phyloP scores from a whole-genome alignment of 441 rosid genomes.

The Biscutella laevigata region DNA sequence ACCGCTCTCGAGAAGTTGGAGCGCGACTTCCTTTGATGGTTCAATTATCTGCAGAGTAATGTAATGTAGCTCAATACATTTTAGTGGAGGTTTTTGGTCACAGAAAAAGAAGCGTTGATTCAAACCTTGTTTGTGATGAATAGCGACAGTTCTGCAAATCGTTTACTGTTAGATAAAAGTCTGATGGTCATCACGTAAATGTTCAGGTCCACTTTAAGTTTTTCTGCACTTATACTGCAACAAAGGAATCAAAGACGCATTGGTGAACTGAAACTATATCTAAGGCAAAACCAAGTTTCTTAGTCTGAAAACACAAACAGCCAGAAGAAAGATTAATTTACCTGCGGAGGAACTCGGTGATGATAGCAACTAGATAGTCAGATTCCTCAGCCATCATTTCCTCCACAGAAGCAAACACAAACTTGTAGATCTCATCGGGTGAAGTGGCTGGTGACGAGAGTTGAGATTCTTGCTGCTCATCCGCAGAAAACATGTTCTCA shows the following conservation, averaged over 20 bases:
- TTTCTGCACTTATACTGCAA: slow-evolving; percentile 67
- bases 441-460: slow-evolving; percentile 73
- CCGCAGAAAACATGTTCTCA: slow-evolving; percentile 40
- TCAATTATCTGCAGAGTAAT: slow-evolving; percentile 58
- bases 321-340: slow-evolving; percentile 20
- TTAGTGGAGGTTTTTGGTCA: not conserved
- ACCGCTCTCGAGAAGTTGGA: slow-evolving; percentile 83
- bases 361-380: slow-evolving; percentile 71
- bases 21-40: slow-evolving; percentile 92
- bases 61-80: slow-evolving; percentile 5
- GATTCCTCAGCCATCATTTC: slow-evolving; percentile 83
- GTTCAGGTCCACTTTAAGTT: slow-evolving; percentile 65
- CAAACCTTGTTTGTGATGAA: slow-evolving; percentile 77
- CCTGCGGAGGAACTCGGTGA: slow-evolving; percentile 86
- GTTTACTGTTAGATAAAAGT: slow-evolving; percentile 61
- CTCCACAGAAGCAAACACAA: slow-evolving; percentile 78
- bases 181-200: slow-evolving; percentile 64
- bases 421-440: slow-evolving; percentile 84
- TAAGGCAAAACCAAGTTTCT: slow-evolving; percentile 14
- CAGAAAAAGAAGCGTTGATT: not conserved
- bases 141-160: slow-evolving; percentile 67
- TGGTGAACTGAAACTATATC: not conserved
- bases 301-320: not conserved
- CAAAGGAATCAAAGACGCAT: slow-evolving; percentile 14
- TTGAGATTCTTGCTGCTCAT: slow-evolving; percentile 61